Evolutionary conservation across 1,139 yeast genomes (phyloP), one percentile per base, ranked within the genome.

Genomic region (Barnettozyma hawaiiensis): DNA sequence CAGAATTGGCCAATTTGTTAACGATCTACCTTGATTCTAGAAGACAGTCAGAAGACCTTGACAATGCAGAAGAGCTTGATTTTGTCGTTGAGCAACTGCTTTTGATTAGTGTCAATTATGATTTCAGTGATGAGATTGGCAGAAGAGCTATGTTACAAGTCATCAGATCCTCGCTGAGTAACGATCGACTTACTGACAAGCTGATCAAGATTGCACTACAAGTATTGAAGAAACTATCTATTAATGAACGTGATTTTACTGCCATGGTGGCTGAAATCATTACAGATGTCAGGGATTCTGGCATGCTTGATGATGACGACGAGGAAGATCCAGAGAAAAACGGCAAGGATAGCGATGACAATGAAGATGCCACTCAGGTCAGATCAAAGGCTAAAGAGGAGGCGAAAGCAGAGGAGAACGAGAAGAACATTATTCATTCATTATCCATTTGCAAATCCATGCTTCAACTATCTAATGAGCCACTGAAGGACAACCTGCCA

Each of bases 121-220:
- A 92, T 60, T 87, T 78, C 56, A 83, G 90, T 51, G 98, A 92
- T 64, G 97, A 90, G 61, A 76, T 85, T 40, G 97, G 97, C 7
- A 76, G 97, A 58, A 74, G 96, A 59, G 78, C 81, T 39, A 82
- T 87, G 79, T 65, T 87, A 36, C 83, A 79, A 42, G 75, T 84
- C 5, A 71, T 89, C 15, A 76, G 96, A 63, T 69, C 77, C 24
- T 67, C 81, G 11, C 64, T 83, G 45, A 68, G 78, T 1, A 70
- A 74, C 39, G 81, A 76, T 43, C 70, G 73, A 16, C 64, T 85
- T 21, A 59, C 72, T 5, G 85, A 81, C 37, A 60, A 67, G 2
- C 63, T 85, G 16, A 71, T 82, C 24, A 71, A 76, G 22, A 69
- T 73, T 9, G 73, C 85, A 1, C 71, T 86, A 50, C 71, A 76